A percentile compares a stretch with the other conserved stretches of the same genome.
Conservation (phyloP, 345 rosid genomes). For the Brassica carinata region DNA sequence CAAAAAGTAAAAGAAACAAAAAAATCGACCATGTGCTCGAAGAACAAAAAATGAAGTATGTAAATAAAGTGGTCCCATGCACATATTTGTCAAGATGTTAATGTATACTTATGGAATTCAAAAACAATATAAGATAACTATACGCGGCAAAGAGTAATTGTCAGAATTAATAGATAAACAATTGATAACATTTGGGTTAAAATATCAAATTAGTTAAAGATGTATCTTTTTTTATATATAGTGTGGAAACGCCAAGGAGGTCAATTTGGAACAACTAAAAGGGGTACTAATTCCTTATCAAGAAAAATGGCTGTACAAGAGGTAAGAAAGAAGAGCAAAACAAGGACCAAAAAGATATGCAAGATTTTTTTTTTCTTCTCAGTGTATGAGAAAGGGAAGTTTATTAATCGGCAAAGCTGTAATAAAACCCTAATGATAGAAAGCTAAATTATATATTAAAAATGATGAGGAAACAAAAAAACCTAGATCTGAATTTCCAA, state of each 20-base stretch:
- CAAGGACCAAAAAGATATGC: slow-evolving; percentile 22
- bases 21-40: neutral
- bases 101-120: neutral
- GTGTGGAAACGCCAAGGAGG: neutral
- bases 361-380: neutral
- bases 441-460: neutral
- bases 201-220: neutral
- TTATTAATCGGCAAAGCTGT: neutral
- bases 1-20: neutral
- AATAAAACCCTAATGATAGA: slow-evolving; percentile 10
- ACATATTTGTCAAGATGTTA: neutral
- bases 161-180: neutral
- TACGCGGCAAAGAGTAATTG: neutral
- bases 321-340: slow-evolving; percentile 1
- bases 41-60: slow-evolving; percentile 14
- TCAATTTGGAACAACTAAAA: neutral
- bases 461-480: neutral
- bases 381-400: neutral
- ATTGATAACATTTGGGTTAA: neutral
- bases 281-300: neutral
- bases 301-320: neutral
- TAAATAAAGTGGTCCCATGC: slow-evolving; percentile 16
- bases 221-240: neutral
- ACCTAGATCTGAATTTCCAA: neutral
- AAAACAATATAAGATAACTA: neutral